Evolutionary conservation across 2,329 filamentous ascomycete species (phyloP), one percentile per base, ranked within the genome.

Genomic region (Hansfordia pulvinata): DNA sequence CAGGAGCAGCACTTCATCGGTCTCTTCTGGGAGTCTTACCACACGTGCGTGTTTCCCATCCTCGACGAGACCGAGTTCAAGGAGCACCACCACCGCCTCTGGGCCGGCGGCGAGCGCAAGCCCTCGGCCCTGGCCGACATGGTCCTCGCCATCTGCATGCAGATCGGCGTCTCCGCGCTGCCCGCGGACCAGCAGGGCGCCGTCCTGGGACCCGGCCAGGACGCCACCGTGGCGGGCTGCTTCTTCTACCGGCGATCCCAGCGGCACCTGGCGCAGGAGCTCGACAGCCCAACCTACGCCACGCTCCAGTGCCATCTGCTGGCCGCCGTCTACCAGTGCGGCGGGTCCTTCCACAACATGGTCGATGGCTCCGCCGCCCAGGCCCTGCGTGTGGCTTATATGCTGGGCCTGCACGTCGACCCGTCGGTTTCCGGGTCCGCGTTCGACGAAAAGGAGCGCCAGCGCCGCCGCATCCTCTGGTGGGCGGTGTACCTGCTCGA

Each of bases 81-180:
- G 25, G 45, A 45, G 7, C 49, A 62, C 29, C 60, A 62, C 30
- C 40, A 48, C 6, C 56, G 53, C 1, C 41, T 63, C 6, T 60
- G 56, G 52, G 39, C 36, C 7, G 31, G 37, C 8, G 29, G 31
- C 7, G 30, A 28, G 6, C 49, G 63, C 6, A 53, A 53, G 28
- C 47, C 54, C 3, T 69, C 62, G 3, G 53, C 64, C 2, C 46
- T 69, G 1, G 58, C 63, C 1, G 64, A 69, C 30, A 65, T 68
- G 14, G 43, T 67, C 18, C 39, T 69, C 10, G 64, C 64, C 0
- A 30, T 68, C 8, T 62, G 58, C 32, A 59, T 69, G 48, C 63
- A 68, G 39, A 56, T 58, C 20, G 53, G 54, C 10, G 41, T 53
- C 18, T 43, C 43, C 6, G 31, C 41, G 5, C n/a, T n/a, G n/a